phyloP scores from a whole-genome alignment of 345 rosid species.

The Dimocarpus longan region DNA sequence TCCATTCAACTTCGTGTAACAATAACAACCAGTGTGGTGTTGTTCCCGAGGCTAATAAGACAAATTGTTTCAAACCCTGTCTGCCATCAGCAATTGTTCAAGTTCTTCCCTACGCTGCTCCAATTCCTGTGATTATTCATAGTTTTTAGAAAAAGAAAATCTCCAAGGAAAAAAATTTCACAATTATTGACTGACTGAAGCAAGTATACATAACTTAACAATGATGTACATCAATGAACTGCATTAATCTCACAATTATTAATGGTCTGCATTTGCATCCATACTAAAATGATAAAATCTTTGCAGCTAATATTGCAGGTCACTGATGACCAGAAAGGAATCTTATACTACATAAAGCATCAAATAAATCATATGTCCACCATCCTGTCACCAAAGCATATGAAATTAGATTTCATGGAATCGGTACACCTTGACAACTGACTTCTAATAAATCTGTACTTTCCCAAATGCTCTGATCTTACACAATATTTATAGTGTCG shows the following conservation, averaged over 20 bases:
- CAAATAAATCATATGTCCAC: neutral
- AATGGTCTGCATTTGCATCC: neutral
- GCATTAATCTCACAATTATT: neutral
- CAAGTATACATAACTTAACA: neutral
- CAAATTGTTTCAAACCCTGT: slow-evolving; percentile 40
- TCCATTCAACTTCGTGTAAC: neutral
- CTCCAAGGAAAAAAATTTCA: neutral
- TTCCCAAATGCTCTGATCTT: neutral
- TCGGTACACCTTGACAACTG: neutral
- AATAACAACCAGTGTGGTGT: neutral
- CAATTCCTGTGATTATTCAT: slow-evolving; percentile 56
- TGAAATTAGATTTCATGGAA: neutral
- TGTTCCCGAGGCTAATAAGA: neutral
- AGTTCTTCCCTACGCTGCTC: slow-evolving; percentile 81
- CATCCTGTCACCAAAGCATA: neutral
- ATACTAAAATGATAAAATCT: neutral
- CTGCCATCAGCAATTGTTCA: slow-evolving; percentile 73
- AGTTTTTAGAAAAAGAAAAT: neutral
- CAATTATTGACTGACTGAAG: neutral
- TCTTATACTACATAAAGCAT: neutral
- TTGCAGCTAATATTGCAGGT: neutral
- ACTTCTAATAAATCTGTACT: neutral
- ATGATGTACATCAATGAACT: neutral
- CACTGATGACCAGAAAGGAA: neutral
- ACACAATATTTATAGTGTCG: neutral